Percentiles rank a stretch among this genome's conserved stretches.
Conservation (phyloP, 441 rosid genomes). For the Brassica balearica region DNA sequence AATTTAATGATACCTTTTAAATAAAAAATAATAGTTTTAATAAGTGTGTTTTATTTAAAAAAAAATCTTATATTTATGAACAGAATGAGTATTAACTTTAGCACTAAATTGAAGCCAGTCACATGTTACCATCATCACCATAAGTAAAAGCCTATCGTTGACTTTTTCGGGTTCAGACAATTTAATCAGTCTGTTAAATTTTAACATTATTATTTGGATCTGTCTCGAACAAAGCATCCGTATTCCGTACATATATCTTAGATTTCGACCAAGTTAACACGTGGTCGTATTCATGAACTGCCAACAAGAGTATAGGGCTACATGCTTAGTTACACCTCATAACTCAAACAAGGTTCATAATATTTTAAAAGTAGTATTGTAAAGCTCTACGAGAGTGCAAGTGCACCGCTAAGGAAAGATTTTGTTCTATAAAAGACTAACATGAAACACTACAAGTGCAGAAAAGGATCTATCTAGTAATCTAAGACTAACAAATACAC, state of each 20-base stretch:
- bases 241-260: neutral
- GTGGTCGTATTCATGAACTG: constrained; percentile 2
- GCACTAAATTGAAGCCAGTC: constrained; percentile 21
- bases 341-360: neutral
- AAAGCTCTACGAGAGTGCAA: neutral
- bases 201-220: constrained; percentile 19
- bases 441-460: neutral
- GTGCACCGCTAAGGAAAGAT: neutral
- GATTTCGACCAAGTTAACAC: neutral
- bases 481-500: neutral
- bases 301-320: neutral
- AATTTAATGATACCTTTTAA: no score
- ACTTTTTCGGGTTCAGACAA: neutral
- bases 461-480: neutral
- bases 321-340: neutral
- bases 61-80: no score
- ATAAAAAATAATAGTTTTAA: no score
- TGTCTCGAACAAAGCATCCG: constrained; percentile 35
- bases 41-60: no score
- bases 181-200: constrained; percentile 8
- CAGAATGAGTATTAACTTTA: neutral
- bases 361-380: neutral
- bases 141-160: constrained; percentile 23
- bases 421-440: neutral
- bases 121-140: constrained; percentile 34